Percentiles rank a stretch among this genome's conserved stretches.
Evolutionary conservation across 768 basidiomycete species (phyloP).

Genomic region (Saitozyma sp.): DNA sequence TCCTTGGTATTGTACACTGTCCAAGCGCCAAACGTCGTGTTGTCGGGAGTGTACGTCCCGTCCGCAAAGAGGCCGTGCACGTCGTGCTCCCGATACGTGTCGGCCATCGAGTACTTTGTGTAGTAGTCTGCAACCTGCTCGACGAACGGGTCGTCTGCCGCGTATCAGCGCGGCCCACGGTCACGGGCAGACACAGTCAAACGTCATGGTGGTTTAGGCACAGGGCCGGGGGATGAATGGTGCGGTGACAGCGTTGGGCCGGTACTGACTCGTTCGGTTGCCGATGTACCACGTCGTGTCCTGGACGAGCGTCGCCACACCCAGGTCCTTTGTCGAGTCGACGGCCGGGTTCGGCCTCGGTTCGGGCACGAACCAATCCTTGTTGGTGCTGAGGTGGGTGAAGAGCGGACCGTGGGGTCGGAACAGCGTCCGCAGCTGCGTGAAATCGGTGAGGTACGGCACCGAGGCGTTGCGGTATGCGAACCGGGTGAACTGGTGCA

Average conservation of each 20-base stretch:
- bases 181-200: no score
- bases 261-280: neutral
- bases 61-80: slow-evolving; percentile 38
- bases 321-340: slow-evolving; percentile 7
- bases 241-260: no score
- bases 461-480: slow-evolving; percentile 17
- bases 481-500: slow-evolving; percentile 26
- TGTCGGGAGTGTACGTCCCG: slow-evolving; percentile 16
- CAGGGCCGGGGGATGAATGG: no score
- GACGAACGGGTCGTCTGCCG: slow-evolving; percentile 6
- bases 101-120: slow-evolving; percentile 30
- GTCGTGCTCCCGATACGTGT: slow-evolving; percentile 14
- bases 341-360: slow-evolving; percentile 18
- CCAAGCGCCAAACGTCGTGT: slow-evolving; percentile 28
- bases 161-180: no score
- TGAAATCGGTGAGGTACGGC: slow-evolving; percentile 16
- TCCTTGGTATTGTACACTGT: slow-evolving; percentile 30
- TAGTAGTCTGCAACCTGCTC: slow-evolving; percentile 30
- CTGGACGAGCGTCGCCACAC: slow-evolving; percentile 16
- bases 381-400: slow-evolving; percentile 33
- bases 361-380: slow-evolving; percentile 15
- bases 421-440: slow-evolving; percentile 22
- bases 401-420: slow-evolving; percentile 27
- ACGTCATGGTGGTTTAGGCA: no score
- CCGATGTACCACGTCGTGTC: slow-evolving; percentile 38